Conservation (phyloP, 164 flowering plant genomes). For the Echeveria elegans region DNA sequence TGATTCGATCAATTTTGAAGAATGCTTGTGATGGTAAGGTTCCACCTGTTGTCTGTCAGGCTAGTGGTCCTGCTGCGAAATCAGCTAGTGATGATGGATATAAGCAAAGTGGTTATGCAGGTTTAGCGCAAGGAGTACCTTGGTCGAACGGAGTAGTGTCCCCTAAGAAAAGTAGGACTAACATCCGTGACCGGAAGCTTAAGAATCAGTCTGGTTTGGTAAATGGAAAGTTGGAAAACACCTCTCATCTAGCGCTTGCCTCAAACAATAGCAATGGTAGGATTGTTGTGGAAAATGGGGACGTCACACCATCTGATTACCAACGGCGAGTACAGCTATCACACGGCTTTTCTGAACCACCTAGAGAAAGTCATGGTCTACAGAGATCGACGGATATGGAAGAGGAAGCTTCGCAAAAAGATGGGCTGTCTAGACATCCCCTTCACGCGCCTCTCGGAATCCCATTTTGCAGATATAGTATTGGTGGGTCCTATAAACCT, state of each 20-base stretch:
- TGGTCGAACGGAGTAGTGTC: slow-evolving; percentile 83
- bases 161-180: slow-evolving; percentile 63
- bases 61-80: slow-evolving; percentile 33
- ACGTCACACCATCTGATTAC: slow-evolving; percentile 39
- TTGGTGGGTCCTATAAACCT: slow-evolving; percentile 72
- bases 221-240: slow-evolving; percentile 51
- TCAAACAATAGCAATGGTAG: slow-evolving; percentile 33
- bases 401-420: slow-evolving; percentile 25
- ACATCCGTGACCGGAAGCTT: slow-evolving; percentile 43
- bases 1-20: slow-evolving; percentile 5
- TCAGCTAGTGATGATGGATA: slow-evolving; percentile 34
- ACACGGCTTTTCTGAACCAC: slow-evolving; percentile 43
- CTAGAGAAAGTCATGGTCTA: slow-evolving; percentile 24
- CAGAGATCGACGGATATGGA: slow-evolving; percentile 28
- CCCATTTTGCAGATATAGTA: slow-evolving; percentile 66
- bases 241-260: slow-evolving; percentile 25
- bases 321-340: slow-evolving; percentile 48
- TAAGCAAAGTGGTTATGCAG: slow-evolving; percentile 30
- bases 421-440: slow-evolving; percentile 41
- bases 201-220: slow-evolving; percentile 67
- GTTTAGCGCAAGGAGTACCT: slow-evolving; percentile 25
- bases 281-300: slow-evolving; percentile 55
- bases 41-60: slow-evolving; percentile 42
- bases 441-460: slow-evolving; percentile 87
- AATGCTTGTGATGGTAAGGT: slow-evolving; percentile 53